A percentile compares a stretch with the other conserved stretches of the same genome.
Conservation (phyloP, 163 green algal genomes). For the Chlamydomonas reinhardtii region DNA sequence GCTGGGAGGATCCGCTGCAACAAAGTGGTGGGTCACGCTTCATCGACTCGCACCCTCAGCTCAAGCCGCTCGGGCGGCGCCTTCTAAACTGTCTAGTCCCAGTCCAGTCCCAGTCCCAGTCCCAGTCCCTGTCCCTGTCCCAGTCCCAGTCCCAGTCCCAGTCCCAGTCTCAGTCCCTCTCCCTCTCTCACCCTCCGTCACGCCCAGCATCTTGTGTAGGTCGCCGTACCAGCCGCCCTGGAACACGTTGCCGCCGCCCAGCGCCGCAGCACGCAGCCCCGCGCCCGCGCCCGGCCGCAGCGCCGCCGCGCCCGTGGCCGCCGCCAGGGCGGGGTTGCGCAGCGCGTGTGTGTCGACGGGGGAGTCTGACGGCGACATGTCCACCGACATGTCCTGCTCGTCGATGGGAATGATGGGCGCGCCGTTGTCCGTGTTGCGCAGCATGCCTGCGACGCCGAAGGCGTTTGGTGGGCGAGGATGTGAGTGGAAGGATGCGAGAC, state of each 20-base stretch:
- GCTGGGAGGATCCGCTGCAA: no score
- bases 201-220: constrained; percentile 93
- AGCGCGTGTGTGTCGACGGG: background rate
- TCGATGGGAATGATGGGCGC: constrained; percentile 91
- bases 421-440: constrained; percentile 96
- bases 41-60: no score
- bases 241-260: constrained; percentile 67
- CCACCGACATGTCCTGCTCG: constrained; percentile 48
- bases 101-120: no score
- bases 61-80: no score
- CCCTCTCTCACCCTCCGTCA: constrained; percentile 68
- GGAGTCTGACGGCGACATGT: background rate
- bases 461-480: no score
- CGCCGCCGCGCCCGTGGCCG: constrained; percentile 4
- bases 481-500: no score
- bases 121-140: no score
- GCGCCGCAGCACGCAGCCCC: background rate
- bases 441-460: constrained; percentile 66
- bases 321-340: background rate
- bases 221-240: constrained; percentile 93
- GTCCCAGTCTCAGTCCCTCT: no score
- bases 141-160: no score
- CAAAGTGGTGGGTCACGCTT: no score
- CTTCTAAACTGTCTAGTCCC: no score
- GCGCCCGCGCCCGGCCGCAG: background rate